phyloP scores from a whole-genome alignment of 768 basidiomycete species.

The Leccinum uliginosum region DNA sequence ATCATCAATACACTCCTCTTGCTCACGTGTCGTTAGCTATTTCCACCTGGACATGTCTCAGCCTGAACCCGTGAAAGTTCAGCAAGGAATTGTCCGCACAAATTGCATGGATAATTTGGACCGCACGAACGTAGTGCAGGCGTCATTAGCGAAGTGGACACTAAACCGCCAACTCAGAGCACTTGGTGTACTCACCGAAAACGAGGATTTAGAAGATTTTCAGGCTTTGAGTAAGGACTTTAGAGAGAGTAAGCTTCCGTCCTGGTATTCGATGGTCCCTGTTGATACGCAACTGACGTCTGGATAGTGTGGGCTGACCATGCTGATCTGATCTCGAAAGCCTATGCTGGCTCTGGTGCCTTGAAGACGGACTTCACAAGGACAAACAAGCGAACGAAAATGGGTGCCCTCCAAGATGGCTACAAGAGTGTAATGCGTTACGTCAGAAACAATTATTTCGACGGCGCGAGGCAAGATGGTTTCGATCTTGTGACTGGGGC shows the following conservation, averaged over 20 bases:
- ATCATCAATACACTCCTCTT: background rate
- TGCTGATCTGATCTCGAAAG: conserved; percentile 82
- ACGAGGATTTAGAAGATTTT: conserved; percentile 77
- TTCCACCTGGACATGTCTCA: conserved; percentile 62
- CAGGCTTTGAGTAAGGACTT: conserved; percentile 76
- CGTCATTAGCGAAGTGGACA: conserved; percentile 82
- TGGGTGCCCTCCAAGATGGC: conserved; percentile 81
- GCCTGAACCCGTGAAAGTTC: conserved; percentile 48
- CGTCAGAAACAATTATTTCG: conserved; percentile 94
- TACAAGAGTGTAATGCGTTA: conserved; percentile 82
- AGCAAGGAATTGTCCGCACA: conserved; percentile 79
- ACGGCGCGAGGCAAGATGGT: conserved; percentile 90
- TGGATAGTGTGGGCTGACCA: conserved; percentile 94
- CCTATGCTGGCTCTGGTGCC: conserved; percentile 94
- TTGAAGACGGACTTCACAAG: conserved; percentile 96
- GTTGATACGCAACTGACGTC: conserved; percentile 6
- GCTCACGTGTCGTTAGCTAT: conserved; percentile 46
- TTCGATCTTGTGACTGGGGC: conserved; percentile 91
- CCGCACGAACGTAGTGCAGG: conserved; percentile 95
- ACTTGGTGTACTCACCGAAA: conserved; percentile 65
- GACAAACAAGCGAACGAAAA: conserved; percentile 81
- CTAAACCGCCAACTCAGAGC: conserved; percentile 73
- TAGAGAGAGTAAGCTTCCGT: conserved; percentile 67
- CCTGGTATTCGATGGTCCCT: background rate
- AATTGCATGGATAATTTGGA: conserved; percentile 99